A percentile compares a stretch with the other conserved stretches of the same genome.
These are phyloP conservation scores for Globisporangium solare DNA, from an alignment of 352 stramenopile genomes.

Conservation along the genomic window DNA sequence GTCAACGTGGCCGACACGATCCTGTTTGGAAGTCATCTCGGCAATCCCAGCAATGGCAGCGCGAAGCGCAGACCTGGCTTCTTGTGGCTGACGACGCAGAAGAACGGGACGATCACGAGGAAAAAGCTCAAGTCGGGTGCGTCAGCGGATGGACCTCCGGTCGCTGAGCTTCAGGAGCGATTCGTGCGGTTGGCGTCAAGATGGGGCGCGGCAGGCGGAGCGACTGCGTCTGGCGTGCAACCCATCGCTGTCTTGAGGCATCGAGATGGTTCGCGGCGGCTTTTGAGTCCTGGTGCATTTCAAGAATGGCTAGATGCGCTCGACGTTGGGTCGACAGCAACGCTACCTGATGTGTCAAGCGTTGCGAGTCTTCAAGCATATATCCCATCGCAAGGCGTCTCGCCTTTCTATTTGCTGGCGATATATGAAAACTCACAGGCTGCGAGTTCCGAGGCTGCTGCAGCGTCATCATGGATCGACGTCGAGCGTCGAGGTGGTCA, in stretches of 20 bases:
- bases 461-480: slow-evolving; percentile 11
- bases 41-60: neutral
- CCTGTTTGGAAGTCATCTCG: slow-evolving; percentile 7
- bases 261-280: slow-evolving; percentile 6
- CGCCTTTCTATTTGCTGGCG: neutral
- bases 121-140: slow-evolving; percentile 27
- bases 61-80: neutral
- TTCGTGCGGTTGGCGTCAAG: slow-evolving; percentile 32
- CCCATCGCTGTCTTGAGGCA: slow-evolving; percentile 17
- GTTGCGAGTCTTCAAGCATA: slow-evolving; percentile 21
- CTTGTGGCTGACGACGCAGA: slow-evolving; percentile 48
- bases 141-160: slow-evolving; percentile 11
- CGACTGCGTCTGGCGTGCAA: neutral
- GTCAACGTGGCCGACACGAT: slow-evolving; percentile 41
- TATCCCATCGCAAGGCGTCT: slow-evolving; percentile 3
- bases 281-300: slow-evolving; percentile 15
- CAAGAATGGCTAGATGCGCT: slow-evolving; percentile 21
- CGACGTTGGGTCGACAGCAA: neutral
- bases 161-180: slow-evolving; percentile 37
- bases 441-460: neutral
- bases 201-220: slow-evolving; percentile 8
- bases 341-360: neutral
- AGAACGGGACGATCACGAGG: slow-evolving; percentile 34
- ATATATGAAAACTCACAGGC: too few relatives aligned
- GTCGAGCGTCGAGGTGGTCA: slow-evolving; percentile 18